Percentiles rank a stretch among this genome's conserved stretches.
These are phyloP conservation scores for Tagetes patula DNA, from an alignment of 129 eudicot genomes.

Conservation along the genomic window DNA sequence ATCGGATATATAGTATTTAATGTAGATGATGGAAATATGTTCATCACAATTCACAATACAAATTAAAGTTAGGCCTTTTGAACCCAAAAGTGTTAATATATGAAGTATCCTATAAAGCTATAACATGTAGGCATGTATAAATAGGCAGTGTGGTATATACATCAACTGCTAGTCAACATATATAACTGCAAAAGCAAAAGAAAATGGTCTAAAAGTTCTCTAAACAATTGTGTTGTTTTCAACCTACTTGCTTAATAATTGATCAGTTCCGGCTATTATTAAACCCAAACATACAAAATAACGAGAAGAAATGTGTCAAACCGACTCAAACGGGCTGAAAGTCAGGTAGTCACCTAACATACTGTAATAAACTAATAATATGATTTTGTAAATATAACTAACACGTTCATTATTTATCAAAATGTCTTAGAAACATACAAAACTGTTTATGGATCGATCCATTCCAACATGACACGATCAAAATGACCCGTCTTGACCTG, in stretches of 20 bases:
- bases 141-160: slow-evolving; percentile 3
- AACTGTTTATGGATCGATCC: not conserved
- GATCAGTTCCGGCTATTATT: not conserved
- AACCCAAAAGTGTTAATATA: not conserved
- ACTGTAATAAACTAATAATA: no score
- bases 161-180: slow-evolving; percentile 1
- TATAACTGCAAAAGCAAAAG: slow-evolving; percentile 23
- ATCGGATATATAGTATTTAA: not conserved
- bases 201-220: not conserved
- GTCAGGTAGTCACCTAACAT: not conserved
- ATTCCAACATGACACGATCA: not conserved
- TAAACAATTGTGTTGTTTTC: not conserved
- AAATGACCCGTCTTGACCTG: not conserved
- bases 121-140: not conserved
- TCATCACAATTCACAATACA: not conserved
- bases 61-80: not conserved
- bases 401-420: not conserved
- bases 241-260: not conserved
- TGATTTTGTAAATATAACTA: not conserved
- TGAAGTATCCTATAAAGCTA: slow-evolving; percentile 16
- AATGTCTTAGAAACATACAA: not conserved
- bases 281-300: not conserved
- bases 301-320: not conserved
- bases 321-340: no score
- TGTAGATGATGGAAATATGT: not conserved